Conservation (phyloP, 768 basidiomycete genomes). For the Boletus barrowsii region DNA sequence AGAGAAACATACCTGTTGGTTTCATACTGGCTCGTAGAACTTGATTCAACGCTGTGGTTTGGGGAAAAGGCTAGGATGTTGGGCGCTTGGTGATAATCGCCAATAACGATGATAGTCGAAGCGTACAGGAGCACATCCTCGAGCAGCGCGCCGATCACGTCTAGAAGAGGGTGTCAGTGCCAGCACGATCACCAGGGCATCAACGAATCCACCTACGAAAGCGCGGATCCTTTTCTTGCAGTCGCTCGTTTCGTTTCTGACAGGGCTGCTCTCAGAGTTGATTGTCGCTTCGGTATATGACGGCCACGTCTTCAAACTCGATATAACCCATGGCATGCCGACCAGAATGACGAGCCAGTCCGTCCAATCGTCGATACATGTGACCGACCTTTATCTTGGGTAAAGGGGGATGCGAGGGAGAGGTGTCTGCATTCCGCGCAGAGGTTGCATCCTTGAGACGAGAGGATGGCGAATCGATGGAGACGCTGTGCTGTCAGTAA, state of each 20-base stretch:
- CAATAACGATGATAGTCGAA: too few species aligned
- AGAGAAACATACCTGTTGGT: too few species aligned
- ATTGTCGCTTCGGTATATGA: conserved; percentile 15
- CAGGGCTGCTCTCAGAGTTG: conserved; percentile 24
- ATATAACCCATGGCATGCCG: conserved; percentile 29
- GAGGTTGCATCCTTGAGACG: not conserved
- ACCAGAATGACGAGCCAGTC: conserved; percentile 18
- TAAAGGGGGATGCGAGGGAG: conserved; percentile 4
- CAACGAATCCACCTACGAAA: conserved; percentile 24
- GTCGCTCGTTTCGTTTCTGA: conserved; percentile 15
- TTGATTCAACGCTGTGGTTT: too few species aligned
- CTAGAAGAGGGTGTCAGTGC: conserved; percentile 16
- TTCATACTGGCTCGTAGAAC: too few species aligned
- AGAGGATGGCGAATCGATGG: not conserved
- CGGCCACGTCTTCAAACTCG: conserved; percentile 20
- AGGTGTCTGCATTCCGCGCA: not conserved
- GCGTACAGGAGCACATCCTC: conserved; percentile 33
- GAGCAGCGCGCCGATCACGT: conserved; percentile 36
- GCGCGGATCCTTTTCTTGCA: conserved; percentile 20
- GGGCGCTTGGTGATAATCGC: conserved; percentile 6
- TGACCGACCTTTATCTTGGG: conserved; percentile 20
- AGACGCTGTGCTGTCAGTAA: conserved; percentile 1
- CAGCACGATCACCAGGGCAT: not conserved
- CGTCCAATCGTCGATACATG: conserved; percentile 26
- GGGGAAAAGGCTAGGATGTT: too few species aligned